These are phyloP conservation scores for Coemansia sp. DNA, from an alignment of 192 early-diverging fungal genomes.

Conservation along the genomic window DNA sequence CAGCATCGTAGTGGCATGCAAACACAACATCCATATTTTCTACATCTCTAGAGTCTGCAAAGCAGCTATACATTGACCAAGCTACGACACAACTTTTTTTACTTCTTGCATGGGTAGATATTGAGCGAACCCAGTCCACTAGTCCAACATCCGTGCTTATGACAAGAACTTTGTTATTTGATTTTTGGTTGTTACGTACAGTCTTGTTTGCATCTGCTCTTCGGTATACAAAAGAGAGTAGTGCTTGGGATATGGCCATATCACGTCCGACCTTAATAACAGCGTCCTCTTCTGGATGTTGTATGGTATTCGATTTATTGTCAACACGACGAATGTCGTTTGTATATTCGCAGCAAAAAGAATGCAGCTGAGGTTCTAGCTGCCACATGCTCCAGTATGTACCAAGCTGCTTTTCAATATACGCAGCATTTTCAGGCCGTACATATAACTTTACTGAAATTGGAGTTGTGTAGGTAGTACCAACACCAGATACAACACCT, in stretches of 20 bases:
- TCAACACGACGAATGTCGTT: background rate
- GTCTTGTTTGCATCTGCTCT: background rate
- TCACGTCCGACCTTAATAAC: background rate
- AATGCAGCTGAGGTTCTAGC: conserved; percentile 2
- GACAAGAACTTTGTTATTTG: background rate
- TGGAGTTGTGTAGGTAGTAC: conserved; percentile 28
- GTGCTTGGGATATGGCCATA: background rate
- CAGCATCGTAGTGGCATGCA: background rate
- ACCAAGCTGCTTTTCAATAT: conserved; percentile 14
- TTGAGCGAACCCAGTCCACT: conserved; percentile 23
- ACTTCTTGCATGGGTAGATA: background rate
- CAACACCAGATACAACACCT: conserved; percentile 22
- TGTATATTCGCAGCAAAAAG: background rate
- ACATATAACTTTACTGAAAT: conserved; percentile 14
- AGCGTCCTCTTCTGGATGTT: background rate
- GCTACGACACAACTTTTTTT: background rate
- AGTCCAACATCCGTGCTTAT: conserved; percentile 26
- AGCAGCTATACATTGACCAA: background rate
- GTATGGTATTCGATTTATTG: background rate
- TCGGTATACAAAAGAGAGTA: background rate
- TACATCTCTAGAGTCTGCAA: background rate
- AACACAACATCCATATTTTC: background rate
- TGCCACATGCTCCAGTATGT: conserved; percentile 47
- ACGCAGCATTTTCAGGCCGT: background rate
- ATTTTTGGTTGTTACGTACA: background rate